Evolutionary conservation across 2,329 filamentous ascomycete genomes (phyloP).

Genomic region (Exophiala calicioides): DNA sequence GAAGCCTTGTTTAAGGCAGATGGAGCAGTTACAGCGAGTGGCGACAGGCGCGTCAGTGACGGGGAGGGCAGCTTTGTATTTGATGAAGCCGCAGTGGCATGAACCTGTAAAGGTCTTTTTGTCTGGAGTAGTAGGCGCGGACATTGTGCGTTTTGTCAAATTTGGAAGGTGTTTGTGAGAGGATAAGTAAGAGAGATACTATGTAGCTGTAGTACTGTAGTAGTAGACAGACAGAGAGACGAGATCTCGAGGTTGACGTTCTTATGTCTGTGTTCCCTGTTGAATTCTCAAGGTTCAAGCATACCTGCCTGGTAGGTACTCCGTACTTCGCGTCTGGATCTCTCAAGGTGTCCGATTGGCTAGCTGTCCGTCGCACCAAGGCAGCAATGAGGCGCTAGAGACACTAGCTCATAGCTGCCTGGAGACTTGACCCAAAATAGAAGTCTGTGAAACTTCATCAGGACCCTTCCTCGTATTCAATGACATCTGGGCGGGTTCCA

Average conservation of each 20-base stretch:
- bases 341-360: no score
- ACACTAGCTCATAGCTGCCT: neutral
- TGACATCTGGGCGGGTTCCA: no score
- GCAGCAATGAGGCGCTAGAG: neutral
- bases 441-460: neutral
- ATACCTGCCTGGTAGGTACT: neutral
- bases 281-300: no score
- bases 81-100: conserved; percentile 57
- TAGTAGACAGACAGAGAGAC: no score
- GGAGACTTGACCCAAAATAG: neutral
- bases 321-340: neutral
- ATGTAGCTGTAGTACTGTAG: no score
- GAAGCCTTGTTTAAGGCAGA: conserved; percentile 28
- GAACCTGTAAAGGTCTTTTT: conserved; percentile 46
- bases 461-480: no score
- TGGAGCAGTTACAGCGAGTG: conserved; percentile 30
- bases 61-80: conserved; percentile 49
- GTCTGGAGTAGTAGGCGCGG: neutral
- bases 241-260: no score
- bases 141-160: neutral
- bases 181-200: no score
- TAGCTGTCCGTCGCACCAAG: no score
- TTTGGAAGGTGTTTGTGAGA: no score
- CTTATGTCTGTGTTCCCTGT: no score
- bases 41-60: conserved; percentile 14